These are phyloP conservation scores for Polyporus tsugae DNA, from an alignment of 1,284 basidiomycete species.

Conservation along the genomic window DNA sequence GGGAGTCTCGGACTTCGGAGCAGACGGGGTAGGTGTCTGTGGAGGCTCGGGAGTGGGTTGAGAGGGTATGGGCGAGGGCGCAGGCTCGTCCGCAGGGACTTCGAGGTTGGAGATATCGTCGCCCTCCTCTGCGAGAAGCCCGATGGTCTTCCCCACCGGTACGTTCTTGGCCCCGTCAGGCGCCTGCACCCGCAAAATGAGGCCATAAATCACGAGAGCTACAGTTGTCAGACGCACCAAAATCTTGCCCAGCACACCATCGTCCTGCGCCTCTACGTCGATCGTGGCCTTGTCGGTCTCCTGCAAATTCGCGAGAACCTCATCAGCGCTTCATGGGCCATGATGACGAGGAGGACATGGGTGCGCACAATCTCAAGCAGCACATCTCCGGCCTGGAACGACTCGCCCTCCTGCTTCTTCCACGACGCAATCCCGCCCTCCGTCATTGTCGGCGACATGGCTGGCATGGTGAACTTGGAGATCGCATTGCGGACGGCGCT, in stretches of 20 bases:
- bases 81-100: slow-evolving; percentile 61
- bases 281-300: slow-evolving; percentile 99
- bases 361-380: slow-evolving; percentile 89
- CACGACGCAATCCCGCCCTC: slow-evolving; percentile 94
- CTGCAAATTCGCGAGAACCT: slow-evolving; percentile 50
- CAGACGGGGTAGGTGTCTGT: slow-evolving; percentile 38
- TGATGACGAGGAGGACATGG: not conserved
- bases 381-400: slow-evolving; percentile 88
- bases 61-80: slow-evolving; percentile 27
- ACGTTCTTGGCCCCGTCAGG: slow-evolving; percentile 88
- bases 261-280: slow-evolving; percentile 98
- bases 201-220: not conserved
- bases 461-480: slow-evolving; percentile 86
- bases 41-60: slow-evolving; percentile 44
- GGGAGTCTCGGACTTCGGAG: slow-evolving; percentile 12
- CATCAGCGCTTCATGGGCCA: slow-evolving; percentile 8
- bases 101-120: slow-evolving; percentile 92
- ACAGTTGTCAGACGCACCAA: slow-evolving; percentile 59
- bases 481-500: slow-evolving; percentile 64
- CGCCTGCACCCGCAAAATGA: slow-evolving; percentile 53
- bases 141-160: slow-evolving; percentile 89
- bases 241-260: slow-evolving; percentile 94
- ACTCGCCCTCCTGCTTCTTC: slow-evolving; percentile 93
- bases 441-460: slow-evolving; percentile 99
- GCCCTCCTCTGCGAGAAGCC: slow-evolving; percentile 95